A percentile compares a stretch with the other conserved stretches of the same genome.
phyloP scores from a whole-genome alignment of 441 rosid species.

The Adansonia grandidieri region DNA sequence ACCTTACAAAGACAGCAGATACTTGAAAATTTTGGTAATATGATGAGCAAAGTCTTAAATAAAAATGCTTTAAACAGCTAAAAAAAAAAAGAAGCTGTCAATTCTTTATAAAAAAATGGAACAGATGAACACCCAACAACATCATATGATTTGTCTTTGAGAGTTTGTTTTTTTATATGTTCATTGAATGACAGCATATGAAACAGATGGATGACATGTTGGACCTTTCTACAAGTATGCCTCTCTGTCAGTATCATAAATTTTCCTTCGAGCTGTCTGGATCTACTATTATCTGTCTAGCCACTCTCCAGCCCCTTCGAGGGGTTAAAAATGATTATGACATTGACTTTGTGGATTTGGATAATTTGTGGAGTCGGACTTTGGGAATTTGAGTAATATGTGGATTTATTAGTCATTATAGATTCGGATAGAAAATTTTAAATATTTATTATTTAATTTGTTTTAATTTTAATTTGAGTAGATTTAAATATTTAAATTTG shows the following conservation, averaged over 20 bases:
- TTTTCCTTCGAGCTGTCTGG: constrained; percentile 16
- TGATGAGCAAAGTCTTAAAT: background rate
- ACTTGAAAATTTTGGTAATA: background rate
- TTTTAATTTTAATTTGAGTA: too few species aligned
- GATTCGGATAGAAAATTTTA: too few species aligned
- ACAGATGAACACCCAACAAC: background rate
- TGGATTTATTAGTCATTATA: too few species aligned
- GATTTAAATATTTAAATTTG: too few species aligned
- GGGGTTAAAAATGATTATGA: background rate
- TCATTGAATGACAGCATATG: background rate
- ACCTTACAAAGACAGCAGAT: background rate
- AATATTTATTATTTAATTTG: too few species aligned
- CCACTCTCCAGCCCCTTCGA: background rate
- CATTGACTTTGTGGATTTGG: too few species aligned
- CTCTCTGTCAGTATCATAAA: background rate
- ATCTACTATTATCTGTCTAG: background rate
- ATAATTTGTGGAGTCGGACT: too few species aligned
- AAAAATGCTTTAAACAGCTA: background rate
- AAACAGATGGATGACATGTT: background rate
- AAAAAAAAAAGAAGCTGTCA: background rate
- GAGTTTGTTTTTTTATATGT: background rate
- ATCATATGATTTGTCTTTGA: background rate
- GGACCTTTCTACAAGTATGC: background rate
- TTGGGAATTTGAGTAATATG: too few species aligned
- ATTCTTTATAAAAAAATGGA: constrained; percentile 19